Base-by-base conservation (phyloP, 2,329 filamentous ascomycete species). In the Paecilomyces formosus region DNA sequence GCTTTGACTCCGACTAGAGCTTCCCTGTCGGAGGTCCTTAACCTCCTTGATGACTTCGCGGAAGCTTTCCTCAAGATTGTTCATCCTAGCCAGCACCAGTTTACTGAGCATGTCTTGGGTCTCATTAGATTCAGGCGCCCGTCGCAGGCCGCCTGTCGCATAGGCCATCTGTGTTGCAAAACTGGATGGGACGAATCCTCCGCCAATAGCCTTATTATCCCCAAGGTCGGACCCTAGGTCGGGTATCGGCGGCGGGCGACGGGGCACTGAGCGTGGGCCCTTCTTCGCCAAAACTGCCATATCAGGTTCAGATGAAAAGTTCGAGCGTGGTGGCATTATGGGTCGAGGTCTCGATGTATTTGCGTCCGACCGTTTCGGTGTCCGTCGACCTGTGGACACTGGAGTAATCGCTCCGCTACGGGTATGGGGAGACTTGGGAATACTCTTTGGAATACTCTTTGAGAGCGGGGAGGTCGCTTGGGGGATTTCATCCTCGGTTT, bases 21-120 rank as follows among this genome's bases (percentile, higher is more conserved):
- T 62, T 72, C 73, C 73, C 79, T 84, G 70, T 84, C 76, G 62
- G 22, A 76, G 64, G 56, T 85, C 84, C 61, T 89, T 85, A 71
- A 96, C 87, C 72, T 94, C 90, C 62, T 85, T 85, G 58, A 92
- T 84, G n/a, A 96, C 87, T 60, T 96, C 90, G 2, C 88, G 83
- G 72, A 97, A 93, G 13, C 92, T 88, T 74, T 96, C 91, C 71
- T 97, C 92, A 1, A 97, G 81, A 7, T 88, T 93, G 72, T 94
- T 94, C 91, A 97, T 97, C 33, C 91, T 82, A 8, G 91, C 90
- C 53, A 97, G 79, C 74, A 97, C 88, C 53, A 96, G 82, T 58
- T 90, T 84, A 64, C 87, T 83, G 68, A 88, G 86, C 82, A 92
- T 88, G 49, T 89, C 84, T 68, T 90, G 88, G 72, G 84, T 80